These are phyloP conservation scores for Aspergillus sp. DNA, from an alignment of 2,329 filamentous ascomycete species.

Conservation along the genomic window DNA sequence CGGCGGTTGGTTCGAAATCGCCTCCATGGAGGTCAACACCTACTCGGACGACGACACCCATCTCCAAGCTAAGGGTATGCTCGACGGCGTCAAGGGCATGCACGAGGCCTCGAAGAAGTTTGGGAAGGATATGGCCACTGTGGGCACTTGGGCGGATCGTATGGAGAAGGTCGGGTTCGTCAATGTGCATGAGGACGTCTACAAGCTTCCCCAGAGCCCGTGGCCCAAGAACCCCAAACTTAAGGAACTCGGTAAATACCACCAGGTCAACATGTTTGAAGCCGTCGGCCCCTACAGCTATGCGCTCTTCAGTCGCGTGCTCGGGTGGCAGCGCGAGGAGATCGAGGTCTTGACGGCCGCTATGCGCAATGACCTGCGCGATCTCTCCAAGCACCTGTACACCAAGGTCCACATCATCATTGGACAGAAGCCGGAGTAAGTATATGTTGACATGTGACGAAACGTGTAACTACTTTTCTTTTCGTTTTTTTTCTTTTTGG, in stretches of 20 bases:
- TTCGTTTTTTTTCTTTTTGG: background rate
- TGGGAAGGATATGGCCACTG: slow-evolving; percentile 32
- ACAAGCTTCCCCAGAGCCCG: slow-evolving; percentile 50
- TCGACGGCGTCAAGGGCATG: slow-evolving; percentile 27
- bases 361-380: slow-evolving; percentile 36
- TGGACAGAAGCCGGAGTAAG: slow-evolving; percentile 22
- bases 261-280: slow-evolving; percentile 36
- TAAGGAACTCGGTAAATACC: slow-evolving; percentile 50
- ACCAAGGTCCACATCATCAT: slow-evolving; percentile 29
- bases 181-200: slow-evolving; percentile 49
- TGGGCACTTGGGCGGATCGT: slow-evolving; percentile 36
- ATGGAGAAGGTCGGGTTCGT: slow-evolving; percentile 54
- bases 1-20: slow-evolving; percentile 28
- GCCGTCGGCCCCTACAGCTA: slow-evolving; percentile 34
- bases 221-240: slow-evolving; percentile 53
- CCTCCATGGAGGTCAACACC: slow-evolving; percentile 85
- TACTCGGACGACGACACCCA: slow-evolving; percentile 59
- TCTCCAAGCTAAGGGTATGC: slow-evolving; percentile 20
- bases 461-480: background rate
- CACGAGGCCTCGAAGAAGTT: slow-evolving; percentile 27
- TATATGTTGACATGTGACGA: background rate
- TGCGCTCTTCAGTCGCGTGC: slow-evolving; percentile 38
- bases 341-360: slow-evolving; percentile 39
- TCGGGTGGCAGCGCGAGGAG: slow-evolving; percentile 36
- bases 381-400: slow-evolving; percentile 38